A percentile compares a stretch with the other conserved stretches of the same genome.
phyloP scores from a whole-genome alignment of 1,284 basidiomycete genomes.

The Gomphus sp. region DNA sequence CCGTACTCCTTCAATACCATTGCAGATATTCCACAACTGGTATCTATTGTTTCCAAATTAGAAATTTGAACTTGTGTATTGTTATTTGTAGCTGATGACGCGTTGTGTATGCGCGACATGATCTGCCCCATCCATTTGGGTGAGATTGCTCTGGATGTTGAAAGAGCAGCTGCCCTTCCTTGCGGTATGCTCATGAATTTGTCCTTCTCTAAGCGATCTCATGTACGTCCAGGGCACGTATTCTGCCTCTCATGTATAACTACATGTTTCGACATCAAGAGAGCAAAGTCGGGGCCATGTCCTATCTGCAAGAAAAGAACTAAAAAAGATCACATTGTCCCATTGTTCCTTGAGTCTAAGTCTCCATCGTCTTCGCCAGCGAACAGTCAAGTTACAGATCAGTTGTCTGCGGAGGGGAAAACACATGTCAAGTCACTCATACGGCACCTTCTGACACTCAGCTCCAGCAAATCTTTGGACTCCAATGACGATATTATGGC shows the following conservation, averaged over 20 bases:
- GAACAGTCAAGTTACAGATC: neutral
- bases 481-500: neutral
- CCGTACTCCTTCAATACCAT: neutral
- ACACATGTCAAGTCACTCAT: neutral
- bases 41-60: neutral
- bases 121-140: slow-evolving; percentile 10
- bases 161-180: neutral
- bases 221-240: slow-evolving; percentile 1
- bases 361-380: neutral
- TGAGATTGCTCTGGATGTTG: neutral
- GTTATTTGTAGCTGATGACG: slow-evolving; percentile 4
- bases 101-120: neutral
- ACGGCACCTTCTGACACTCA: neutral
- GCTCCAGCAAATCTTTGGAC: neutral
- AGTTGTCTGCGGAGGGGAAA: neutral
- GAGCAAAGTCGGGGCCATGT: neutral
- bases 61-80: neutral
- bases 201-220: neutral
- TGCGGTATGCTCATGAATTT: neutral
- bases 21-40: neutral
- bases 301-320: slow-evolving; percentile 6
- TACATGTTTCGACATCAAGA: neutral
- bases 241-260: slow-evolving; percentile 4
- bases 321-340: neutral
- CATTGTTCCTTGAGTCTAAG: neutral